phyloP scores from a whole-genome alignment of 306 rosid species.

The Sophora flavescens region DNA sequence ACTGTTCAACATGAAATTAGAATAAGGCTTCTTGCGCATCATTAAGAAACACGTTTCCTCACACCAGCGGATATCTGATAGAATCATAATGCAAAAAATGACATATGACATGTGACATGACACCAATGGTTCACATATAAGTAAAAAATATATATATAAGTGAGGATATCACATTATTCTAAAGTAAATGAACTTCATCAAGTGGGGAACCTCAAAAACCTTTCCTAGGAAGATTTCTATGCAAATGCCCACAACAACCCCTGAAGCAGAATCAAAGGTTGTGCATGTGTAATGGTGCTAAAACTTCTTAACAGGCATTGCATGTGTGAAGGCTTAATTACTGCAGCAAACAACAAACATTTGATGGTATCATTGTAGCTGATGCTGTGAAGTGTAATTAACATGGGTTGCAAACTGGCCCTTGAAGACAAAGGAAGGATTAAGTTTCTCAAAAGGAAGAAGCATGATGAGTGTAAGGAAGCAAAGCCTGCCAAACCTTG shows the following conservation, averaged over 20 bases:
- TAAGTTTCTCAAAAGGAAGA: neutral
- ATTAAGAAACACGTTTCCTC: too few relatives aligned
- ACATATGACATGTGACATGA: too few relatives aligned
- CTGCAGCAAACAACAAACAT: slow-evolving; percentile 28
- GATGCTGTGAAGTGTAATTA: neutral
- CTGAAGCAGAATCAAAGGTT: slow-evolving; percentile 10
- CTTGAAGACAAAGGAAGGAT: slow-evolving; percentile 25
- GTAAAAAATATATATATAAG: neutral
- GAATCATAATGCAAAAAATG: too few relatives aligned
- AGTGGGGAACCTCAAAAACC: neutral
- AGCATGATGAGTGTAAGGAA: neutral
- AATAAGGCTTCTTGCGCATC: too few relatives aligned
- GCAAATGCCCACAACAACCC: slow-evolving; percentile 6
- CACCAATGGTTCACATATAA: neutral
- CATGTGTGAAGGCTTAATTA: neutral
- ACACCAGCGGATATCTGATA: too few relatives aligned
- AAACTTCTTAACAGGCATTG: slow-evolving; percentile 12
- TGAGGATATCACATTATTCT: too few relatives aligned
- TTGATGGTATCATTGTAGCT: neutral
- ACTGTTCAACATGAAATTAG: neutral
- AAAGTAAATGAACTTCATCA: neutral
- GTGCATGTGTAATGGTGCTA: neutral
- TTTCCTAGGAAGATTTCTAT: neutral
- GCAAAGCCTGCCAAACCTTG: neutral
- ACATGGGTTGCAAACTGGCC: slow-evolving; percentile 43